Base-by-base conservation (phyloP, 2,329 filamentous ascomycete genomes). In the Sphaerulina musiva region DNA sequence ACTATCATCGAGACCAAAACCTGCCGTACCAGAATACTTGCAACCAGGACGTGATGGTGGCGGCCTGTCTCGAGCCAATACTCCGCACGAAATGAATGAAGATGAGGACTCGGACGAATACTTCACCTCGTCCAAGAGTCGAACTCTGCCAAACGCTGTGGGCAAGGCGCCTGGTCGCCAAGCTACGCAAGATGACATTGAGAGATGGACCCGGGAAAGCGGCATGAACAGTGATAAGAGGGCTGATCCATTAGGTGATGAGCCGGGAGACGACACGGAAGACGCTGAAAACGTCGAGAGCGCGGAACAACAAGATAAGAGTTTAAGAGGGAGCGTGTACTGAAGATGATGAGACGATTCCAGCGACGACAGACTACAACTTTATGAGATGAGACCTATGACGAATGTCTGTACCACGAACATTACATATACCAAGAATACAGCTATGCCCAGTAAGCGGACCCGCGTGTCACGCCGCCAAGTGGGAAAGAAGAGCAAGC, bases 211-310 rank as follows among this genome's bases (percentile, higher is more conserved):
- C 47, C 65, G 68, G 14, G 73, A 78, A 59, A 75, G 72, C 31
- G 76, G 76, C 1, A 77, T 78, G 74, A 72, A 72, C 0, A 60
- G 57, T 2, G 74, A 74, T 1, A 67, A 68, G 17, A 64, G 69
- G 38, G 76, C 76, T 0, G 75, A 78, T 62, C 65, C 72, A 4
- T 63, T 78, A 12, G 76, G 76, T 0, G 75, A 78, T 59, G 71
- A 72, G 48, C 63, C 66, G 20, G 54, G 17, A 32, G 47, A 32
- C 49, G 34, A 53, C 51, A 10, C 46, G 39, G 38, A 45, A 43
- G 31, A 38, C 7, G 40, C 46, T 51, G 52, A 60, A 38, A 57
- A 65, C 38, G 9, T 65, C 10, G 62, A 65, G 43, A 48, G 54
- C 41, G 59, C 59, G 14, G 63, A 68, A 59, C 58, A 49, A 49